These are phyloP conservation scores for Chrysoporthe cubensis DNA, from an alignment of 2,329 filamentous ascomycete genomes.

Conservation along the genomic window DNA sequence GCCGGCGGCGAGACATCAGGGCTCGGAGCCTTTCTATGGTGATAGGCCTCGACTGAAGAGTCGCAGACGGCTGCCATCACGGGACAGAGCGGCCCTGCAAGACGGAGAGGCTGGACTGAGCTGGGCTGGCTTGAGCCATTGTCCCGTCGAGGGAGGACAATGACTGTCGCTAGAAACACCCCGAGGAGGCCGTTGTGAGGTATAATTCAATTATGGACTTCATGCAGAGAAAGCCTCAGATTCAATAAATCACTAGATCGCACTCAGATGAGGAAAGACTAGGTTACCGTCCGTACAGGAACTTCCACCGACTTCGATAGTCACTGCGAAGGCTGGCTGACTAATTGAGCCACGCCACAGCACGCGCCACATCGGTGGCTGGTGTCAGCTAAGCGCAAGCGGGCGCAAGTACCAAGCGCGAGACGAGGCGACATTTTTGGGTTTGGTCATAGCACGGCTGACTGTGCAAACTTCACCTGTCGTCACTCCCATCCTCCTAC, in stretches of 20 bases:
- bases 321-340: background rate
- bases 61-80: background rate
- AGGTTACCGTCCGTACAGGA: too few species aligned
- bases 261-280: background rate
- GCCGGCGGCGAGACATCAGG: too few species aligned
- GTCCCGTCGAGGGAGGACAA: background rate
- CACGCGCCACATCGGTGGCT: background rate
- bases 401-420: background rate
- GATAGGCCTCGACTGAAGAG: background rate
- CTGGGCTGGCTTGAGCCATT: background rate
- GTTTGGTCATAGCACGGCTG: slow-evolving; percentile 5
- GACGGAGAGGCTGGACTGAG: background rate
- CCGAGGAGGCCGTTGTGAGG: too few species aligned
- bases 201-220: too few species aligned
- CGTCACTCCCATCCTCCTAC: slow-evolving; percentile 1
- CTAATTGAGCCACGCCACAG: background rate
- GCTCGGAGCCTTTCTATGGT: background rate
- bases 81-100: background rate
- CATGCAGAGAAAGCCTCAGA: background rate
- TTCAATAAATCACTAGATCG: background rate
- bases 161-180: background rate
- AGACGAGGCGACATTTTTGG: background rate
- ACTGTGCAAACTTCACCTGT: slow-evolving; percentile 15
- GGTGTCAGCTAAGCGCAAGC: background rate
- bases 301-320: background rate